Evolutionary conservation across 2,329 filamentous ascomycete genomes (phyloP).

Genomic region (Torrubiellomyces zombiae): DNA sequence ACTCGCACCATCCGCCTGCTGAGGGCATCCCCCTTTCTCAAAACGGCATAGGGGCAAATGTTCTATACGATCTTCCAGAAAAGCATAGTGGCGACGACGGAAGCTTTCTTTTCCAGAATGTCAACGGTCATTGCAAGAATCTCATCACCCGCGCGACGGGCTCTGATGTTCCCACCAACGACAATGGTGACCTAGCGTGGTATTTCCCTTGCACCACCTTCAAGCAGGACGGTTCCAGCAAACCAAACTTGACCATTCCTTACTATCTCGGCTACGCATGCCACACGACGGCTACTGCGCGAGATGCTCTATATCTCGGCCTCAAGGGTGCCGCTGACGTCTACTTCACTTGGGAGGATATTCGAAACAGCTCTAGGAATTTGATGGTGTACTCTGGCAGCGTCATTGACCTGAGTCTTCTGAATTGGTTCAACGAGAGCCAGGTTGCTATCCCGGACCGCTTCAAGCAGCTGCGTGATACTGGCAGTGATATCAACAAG

Average conservation of each 20-base stretch:
- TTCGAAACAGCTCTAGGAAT: constrained; percentile 77
- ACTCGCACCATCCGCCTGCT: constrained; percentile 64
- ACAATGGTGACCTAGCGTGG: constrained; percentile 64
- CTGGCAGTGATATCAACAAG: constrained; percentile 38
- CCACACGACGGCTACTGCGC: constrained; percentile 56
- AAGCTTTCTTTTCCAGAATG: constrained; percentile 95
- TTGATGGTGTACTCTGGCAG: constrained; percentile 88
- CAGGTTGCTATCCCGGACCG: constrained; percentile 60
- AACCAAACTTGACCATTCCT: constrained; percentile 55
- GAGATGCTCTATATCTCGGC: constrained; percentile 57
- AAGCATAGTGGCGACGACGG: constrained; percentile 81
- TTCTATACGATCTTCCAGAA: constrained; percentile 71
- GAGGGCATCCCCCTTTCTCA: constrained; percentile 49
- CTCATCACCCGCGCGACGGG: constrained; percentile 56
- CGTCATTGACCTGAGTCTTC: constrained; percentile 75
- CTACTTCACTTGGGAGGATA: constrained; percentile 90
- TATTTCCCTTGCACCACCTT: constrained; percentile 89
- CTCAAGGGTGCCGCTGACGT: constrained; percentile 64
- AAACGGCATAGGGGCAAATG: constrained; percentile 46
- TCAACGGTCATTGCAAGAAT: constrained; percentile 91
- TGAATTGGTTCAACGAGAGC: constrained; percentile 75
- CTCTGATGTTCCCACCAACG: constrained; percentile 68
- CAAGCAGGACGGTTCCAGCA: constrained; percentile 80
- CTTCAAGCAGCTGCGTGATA: constrained; percentile 67
- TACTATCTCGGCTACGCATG: constrained; percentile 79